Evolutionary conservation across 176 grass and related monocot species (phyloP).

Genomic region (Hsuehochloa calcarea): DNA sequence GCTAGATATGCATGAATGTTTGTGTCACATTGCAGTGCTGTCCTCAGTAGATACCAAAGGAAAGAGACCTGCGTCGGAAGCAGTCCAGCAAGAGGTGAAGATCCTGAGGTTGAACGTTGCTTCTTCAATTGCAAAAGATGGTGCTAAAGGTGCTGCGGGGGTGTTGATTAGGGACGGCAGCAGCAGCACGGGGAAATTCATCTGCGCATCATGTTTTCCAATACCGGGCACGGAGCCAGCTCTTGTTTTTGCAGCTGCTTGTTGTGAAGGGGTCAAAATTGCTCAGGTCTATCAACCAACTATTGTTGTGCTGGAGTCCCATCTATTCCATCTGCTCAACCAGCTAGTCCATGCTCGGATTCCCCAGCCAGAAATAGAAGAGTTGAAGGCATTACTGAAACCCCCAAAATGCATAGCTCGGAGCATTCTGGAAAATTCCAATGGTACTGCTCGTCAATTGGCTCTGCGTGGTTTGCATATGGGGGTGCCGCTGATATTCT

Average conservation of each 20-base stretch:
- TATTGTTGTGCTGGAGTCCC: slow-evolving; percentile 1
- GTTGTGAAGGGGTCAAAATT: slow-evolving; percentile 30
- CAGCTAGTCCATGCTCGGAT: background rate
- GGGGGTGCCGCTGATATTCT: background rate
- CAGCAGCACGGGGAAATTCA: background rate
- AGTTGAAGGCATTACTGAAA: background rate
- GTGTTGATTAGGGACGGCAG: background rate
- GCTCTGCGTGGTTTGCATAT: background rate
- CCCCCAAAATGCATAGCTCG: background rate
- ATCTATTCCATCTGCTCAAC: background rate
- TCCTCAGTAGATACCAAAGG: background rate
- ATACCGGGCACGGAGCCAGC: background rate
- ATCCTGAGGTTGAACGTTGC: slow-evolving; percentile 13
- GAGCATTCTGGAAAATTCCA: background rate
- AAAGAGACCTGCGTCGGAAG: background rate
- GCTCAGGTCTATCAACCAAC: slow-evolving; percentile 17
- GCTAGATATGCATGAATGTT: background rate
- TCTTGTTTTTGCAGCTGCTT: slow-evolving; percentile 23
- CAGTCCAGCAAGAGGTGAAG: background rate
- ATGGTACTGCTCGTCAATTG: background rate
- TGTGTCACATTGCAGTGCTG: background rate
- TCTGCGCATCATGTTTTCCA: slow-evolving; percentile 9
- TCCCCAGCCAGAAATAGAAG: background rate
- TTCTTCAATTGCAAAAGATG: background rate
- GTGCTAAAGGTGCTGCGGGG: background rate